Evolutionary conservation across 345 rosid genomes (phyloP), one percentile per base, ranked within the genome.

Genomic region (Orychophragmus violaceus): DNA sequence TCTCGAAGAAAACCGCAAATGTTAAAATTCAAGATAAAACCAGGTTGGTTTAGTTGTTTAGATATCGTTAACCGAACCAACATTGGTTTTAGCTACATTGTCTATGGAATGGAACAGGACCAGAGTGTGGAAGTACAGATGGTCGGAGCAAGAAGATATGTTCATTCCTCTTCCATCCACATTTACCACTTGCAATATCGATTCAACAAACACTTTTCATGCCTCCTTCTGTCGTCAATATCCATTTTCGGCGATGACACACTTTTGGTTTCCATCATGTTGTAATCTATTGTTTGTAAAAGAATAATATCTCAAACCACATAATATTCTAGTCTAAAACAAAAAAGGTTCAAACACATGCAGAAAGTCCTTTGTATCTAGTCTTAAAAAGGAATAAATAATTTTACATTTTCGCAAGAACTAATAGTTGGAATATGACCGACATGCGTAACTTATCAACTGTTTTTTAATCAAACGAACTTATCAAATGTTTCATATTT

Each of bases 121-220:
- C 99, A 25, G 97, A 94, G 76, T 89, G 81, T 7, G 92, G 99
- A 51, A 83, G 78, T 49, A 32, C 68, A 12, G 89, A 87, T 79
- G 74, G 78, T 58, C 79, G 95, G 72, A 79, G 83, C 68, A 90
- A 81, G 71, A 88, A 78, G 84, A 76, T 84, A 23, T 90, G 85
- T n/a, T 83, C 90, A 8, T 88, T 88, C 79, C 82, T 88, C 7
- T 94, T 94, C 75, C 99, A 94, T 83, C 99, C 99, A 8, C 85
- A 77, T 81, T 77, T 86, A 74, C 97, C 98, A 36, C 80, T 93
- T 3, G 94, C 88, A 21, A 81, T 93, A 50, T 93, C 98, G 56
- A 78, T 93, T 71, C 98, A 90, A 62, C 98, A 87, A 64, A 78
- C 94, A 5, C 49, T 78, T 57, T 86, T 77, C 85, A 72, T 82